Conservation (phyloP, 176 grass and related monocot species). For the Carex myosuroides region DNA sequence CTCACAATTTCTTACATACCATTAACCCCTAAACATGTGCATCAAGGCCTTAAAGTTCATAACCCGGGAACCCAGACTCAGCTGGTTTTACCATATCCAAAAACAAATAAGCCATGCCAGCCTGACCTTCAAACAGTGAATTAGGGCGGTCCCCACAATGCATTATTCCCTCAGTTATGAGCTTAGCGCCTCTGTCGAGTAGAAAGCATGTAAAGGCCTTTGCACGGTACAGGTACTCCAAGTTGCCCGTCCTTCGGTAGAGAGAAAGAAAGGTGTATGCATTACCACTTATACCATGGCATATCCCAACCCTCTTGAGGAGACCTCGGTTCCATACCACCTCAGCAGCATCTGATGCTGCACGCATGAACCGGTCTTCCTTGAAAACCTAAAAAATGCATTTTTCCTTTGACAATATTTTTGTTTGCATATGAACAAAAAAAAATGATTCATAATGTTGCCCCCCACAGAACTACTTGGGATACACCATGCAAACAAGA, state of each 20-base stretch:
- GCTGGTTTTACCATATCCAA: conserved; percentile 64
- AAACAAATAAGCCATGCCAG: conserved; percentile 78
- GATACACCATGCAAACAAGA: background rate
- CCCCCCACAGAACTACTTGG: background rate
- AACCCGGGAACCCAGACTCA: conserved; percentile 59
- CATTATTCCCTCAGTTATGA: conserved; percentile 63
- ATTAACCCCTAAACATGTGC: background rate
- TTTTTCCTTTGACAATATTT: background rate
- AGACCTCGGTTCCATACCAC: conserved; percentile 86
- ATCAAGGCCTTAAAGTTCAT: conserved; percentile 45
- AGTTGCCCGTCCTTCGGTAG: conserved; percentile 52
- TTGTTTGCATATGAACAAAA: background rate
- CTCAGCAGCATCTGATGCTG: conserved; percentile 60
- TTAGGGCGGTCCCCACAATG: conserved; percentile 75
- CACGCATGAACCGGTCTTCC: conserved; percentile 57
- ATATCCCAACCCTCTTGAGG: conserved; percentile 78
- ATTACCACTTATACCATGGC: conserved; percentile 83
- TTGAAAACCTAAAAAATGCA: conserved; percentile 58
- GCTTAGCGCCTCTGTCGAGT: conserved; percentile 43
- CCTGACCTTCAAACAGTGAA: conserved; percentile 89
- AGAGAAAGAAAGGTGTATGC: conserved; percentile 66
- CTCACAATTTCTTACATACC: background rate
- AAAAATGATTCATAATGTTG: background rate
- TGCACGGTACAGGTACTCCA: conserved; percentile 61
- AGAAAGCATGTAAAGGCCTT: conserved; percentile 87